Percentiles rank a stretch among this genome's conserved stretches.
Conservation (phyloP, 495 filamentous ascomycete genomes). For the Letharia lupina region DNA sequence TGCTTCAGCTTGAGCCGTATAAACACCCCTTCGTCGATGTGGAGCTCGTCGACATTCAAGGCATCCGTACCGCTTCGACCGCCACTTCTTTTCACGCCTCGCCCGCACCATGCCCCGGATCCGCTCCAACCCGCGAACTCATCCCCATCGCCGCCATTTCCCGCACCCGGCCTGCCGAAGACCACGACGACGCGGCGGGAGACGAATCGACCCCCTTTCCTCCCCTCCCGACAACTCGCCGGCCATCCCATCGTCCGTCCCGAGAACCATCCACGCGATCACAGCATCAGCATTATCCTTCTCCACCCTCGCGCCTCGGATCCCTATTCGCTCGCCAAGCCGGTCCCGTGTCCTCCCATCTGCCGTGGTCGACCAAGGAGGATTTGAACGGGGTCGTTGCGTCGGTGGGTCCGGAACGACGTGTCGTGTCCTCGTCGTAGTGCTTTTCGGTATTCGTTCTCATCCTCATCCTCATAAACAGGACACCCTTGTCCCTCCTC, state of each 20-base stretch:
- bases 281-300: neutral
- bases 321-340: slow-evolving; percentile 1
- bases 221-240: neutral
- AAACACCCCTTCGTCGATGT: too few relatives aligned
- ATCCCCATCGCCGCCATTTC: neutral
- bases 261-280: neutral
- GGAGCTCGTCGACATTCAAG: neutral
- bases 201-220: slow-evolving; percentile 4
- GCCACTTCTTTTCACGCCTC: neutral
- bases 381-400: neutral
- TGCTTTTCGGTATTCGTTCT: neutral
- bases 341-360: neutral
- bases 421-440: neutral
- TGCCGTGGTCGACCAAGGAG: neutral
- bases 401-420: neutral
- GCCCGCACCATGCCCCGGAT: neutral
- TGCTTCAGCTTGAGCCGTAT: neutral
- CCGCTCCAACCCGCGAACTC: neutral
- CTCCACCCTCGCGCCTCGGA: neutral
- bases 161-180: neutral
- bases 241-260: neutral
- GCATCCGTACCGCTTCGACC: neutral
- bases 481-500: slow-evolving; percentile 11
- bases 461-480: neutral
- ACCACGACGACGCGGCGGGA: neutral